These are phyloP conservation scores for Leccinum truebloodii DNA, from an alignment of 768 basidiomycete species.

Conservation along the genomic window DNA sequence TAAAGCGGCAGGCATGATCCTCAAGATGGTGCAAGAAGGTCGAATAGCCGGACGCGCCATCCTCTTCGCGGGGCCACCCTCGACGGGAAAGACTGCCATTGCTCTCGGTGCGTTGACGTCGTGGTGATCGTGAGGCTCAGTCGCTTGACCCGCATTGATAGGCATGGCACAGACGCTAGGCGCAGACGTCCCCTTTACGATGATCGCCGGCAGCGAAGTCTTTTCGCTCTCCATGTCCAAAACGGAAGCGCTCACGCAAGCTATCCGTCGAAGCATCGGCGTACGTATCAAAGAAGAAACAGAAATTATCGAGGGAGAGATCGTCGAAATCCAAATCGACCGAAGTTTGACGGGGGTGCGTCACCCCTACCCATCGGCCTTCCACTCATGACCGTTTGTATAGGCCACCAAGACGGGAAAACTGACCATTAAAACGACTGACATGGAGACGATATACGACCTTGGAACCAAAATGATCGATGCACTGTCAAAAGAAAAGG, in stretches of 20 bases:
- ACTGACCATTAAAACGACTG: slow-evolving; percentile 95
- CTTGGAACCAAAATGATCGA: slow-evolving; percentile 99
- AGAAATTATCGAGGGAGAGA: slow-evolving; percentile 96
- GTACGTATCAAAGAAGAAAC: slow-evolving; percentile 98
- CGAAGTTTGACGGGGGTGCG: slow-evolving; percentile 90
- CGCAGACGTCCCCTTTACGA: slow-evolving; percentile 94
- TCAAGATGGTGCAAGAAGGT: slow-evolving; percentile 98
- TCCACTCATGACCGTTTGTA: neutral
- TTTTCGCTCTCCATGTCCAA: slow-evolving; percentile 99
- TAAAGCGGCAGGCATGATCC: slow-evolving; percentile 95
- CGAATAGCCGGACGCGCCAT: slow-evolving; percentile 95
- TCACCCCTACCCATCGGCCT: slow-evolving; percentile 4
- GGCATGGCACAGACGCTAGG: slow-evolving; percentile 98
- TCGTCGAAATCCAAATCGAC: slow-evolving; percentile 98
- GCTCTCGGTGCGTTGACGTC: slow-evolving; percentile 70
- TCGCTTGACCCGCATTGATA: slow-evolving; percentile 27
- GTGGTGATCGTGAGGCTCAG: neutral
- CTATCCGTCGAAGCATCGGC: slow-evolving; percentile 93
- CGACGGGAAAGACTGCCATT: slow-evolving; percentile 94
- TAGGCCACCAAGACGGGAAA: slow-evolving; percentile 98
- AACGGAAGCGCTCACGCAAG: slow-evolving; percentile 96
- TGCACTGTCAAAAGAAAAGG: slow-evolving; percentile 94
- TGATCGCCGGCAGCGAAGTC: slow-evolving; percentile 97
- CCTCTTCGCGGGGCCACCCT: slow-evolving; percentile 96
- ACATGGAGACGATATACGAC: slow-evolving; percentile 99